phyloP scores from a whole-genome alignment of 2,329 filamentous ascomycete species.

The Arthrobotrys iridis region DNA sequence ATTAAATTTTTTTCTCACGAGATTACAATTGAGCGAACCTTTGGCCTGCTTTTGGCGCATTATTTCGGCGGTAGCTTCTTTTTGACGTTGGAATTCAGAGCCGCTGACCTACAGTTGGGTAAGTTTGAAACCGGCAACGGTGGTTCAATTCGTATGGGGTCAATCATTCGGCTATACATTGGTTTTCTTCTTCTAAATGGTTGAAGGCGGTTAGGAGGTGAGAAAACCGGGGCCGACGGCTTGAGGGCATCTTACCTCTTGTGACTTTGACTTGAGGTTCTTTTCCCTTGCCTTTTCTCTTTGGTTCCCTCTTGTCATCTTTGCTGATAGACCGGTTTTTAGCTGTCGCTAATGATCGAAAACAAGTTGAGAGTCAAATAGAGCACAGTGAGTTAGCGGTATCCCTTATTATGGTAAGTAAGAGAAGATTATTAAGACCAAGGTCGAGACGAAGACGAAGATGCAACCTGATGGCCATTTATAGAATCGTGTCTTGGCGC shows the following conservation, averaged over 20 bases:
- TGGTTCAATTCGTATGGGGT: not conserved
- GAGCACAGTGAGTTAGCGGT: not conserved
- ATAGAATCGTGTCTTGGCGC: not conserved
- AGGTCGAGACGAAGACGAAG: too few species aligned
- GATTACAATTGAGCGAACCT: slow-evolving; percentile 7
- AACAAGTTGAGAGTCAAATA: not conserved
- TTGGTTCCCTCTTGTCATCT: slow-evolving; percentile 95
- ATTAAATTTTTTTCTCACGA: not conserved
- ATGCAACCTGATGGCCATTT: too few species aligned
- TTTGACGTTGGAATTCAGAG: slow-evolving; percentile 77
- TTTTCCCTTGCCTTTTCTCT: slow-evolving; percentile 92
- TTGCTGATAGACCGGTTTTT: slow-evolving; percentile 41
- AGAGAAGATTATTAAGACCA: too few species aligned
- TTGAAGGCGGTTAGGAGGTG: not conserved
- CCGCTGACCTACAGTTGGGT: slow-evolving; percentile 68
- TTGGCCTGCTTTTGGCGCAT: slow-evolving; percentile 73
- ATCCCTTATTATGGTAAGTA: too few species aligned
- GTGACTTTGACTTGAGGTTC: slow-evolving; percentile 76
- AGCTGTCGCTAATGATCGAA: too few species aligned
- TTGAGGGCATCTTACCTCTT: slow-evolving; percentile 66
- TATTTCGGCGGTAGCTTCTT: slow-evolving; percentile 76
- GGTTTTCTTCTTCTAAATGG: slow-evolving; percentile 40
- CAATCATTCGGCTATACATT: not conserved
- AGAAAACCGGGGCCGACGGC: slow-evolving; percentile 5
- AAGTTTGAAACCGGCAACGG: not conserved